Base-by-base conservation (phyloP, 2,329 filamentous ascomycete species). In the Thelonectria rubi region DNA sequence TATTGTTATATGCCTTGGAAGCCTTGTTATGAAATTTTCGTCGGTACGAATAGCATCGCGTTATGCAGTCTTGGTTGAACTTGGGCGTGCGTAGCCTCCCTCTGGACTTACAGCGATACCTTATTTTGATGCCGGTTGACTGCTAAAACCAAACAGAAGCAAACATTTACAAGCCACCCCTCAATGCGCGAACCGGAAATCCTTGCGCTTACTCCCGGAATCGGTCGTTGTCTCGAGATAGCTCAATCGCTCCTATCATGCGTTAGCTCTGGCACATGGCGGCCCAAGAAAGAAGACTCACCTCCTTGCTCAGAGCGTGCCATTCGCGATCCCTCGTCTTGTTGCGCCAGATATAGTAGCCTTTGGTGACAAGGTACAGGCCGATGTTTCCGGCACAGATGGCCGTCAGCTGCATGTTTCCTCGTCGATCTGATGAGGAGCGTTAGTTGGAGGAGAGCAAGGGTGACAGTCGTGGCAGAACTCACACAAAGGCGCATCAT, bases 131-230 rank as follows among this genome's bases (percentile, higher is more conserved):
- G 5, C n/a, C 2, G 5, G 12, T n/a, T 50, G 24, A 11, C 11
- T 32, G n/a, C 24, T 26, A 2, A n/a, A 24, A 18, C 18, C 6
- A 11, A 14, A 9, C 12, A 30, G 15, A 6, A 49, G 15, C 11
- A 39, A 3, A 12, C 11, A 15, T 9, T 30, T 9, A n/a, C 26
- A 30, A 30, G 26, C 8, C 5, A 30, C 5, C 10, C 10, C 15
- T 45, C n/a, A 78, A 34, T 63, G 63, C 32, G 56, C 54, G 26
- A 66, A 66, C 1, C 58, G 52, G 43, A 67, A 66, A 34, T 66
- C 62, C 56, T 66, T 60, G 17, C 59, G 56, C 24, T 63, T 66
- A 15, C 60, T 66, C 20, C 64, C 64, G 6, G 46, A 24, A 17
- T 67, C 61, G 7, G 54, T 60, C 1, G 61, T 64, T 11, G 55